Percentiles rank a stretch among this genome's conserved stretches.
Conservation (phyloP, 2,329 filamentous ascomycete species). For the Aspergillus sp. region DNA sequence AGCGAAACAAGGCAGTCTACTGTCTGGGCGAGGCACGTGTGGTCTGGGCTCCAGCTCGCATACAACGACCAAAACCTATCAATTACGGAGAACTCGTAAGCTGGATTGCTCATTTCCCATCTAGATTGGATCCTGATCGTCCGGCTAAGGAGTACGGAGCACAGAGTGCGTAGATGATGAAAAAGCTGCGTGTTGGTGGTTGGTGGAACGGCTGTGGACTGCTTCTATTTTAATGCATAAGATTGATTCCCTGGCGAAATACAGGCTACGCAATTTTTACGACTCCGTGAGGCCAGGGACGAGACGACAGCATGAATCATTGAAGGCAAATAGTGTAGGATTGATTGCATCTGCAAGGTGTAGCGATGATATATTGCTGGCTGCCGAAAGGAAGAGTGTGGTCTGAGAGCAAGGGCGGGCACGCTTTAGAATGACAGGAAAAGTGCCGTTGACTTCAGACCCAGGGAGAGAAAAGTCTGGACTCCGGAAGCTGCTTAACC, state of each 20-base stretch:
- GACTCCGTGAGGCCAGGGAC: neutral
- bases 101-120: neutral
- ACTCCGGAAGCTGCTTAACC: neutral
- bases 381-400: neutral
- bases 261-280: neutral
- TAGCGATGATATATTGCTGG: neutral
- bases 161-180: conserved; percentile 5
- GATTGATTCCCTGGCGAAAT: neutral
- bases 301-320: neutral
- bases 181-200: conserved; percentile 9
- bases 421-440: neutral
- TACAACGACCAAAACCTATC: neutral
- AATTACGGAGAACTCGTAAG: neutral
- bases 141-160: neutral
- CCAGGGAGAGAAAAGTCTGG: neutral
- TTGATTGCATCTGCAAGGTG: neutral
- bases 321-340: neutral
- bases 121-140: neutral
- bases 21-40: conserved; percentile 13
- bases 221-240: conserved; percentile 15
- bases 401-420: too few species aligned
- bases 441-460: too few species aligned
- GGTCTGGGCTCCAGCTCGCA: conserved; percentile 4
- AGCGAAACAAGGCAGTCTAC: conserved; percentile 1
- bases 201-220: conserved; percentile 4